These are phyloP conservation scores for Solanum chilense DNA, from an alignment of 257 asterid genomes.

Conservation along the genomic window DNA sequence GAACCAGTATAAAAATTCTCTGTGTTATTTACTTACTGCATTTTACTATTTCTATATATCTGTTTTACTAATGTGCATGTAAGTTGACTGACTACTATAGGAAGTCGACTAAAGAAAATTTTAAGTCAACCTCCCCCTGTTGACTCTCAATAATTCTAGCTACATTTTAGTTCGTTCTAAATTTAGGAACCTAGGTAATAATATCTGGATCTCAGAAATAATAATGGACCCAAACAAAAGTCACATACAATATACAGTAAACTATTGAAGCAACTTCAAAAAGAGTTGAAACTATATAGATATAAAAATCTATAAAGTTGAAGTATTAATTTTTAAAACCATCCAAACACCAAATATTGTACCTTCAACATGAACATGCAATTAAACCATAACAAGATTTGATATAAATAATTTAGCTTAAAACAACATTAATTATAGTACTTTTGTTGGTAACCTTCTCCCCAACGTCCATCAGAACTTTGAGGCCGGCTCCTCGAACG, in stretches of 20 bases:
- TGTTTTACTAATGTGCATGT: no score
- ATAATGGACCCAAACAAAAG: not conserved
- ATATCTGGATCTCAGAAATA: not conserved
- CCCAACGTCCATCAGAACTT: not conserved
- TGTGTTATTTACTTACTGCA: no score
- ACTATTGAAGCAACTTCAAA: not conserved
- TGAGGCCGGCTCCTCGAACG: not conserved
- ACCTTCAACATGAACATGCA: not conserved
- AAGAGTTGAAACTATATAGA: not conserved
- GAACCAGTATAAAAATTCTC: no score
- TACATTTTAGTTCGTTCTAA: fast-evolving
- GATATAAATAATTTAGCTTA: not conserved
- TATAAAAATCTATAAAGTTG: not conserved
- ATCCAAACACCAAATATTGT: not conserved
- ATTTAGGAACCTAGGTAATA: not conserved
- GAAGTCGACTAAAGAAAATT: no score
- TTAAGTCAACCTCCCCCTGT: no score
- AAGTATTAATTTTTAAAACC: not conserved
- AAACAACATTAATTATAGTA: not conserved
- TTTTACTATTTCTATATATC: no score
- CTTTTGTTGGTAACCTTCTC: not conserved
- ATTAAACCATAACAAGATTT: not conserved
- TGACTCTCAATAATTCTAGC: not conserved
- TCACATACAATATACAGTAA: not conserved
- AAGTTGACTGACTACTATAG: no score